Percentiles rank a stretch among this genome's conserved stretches.
Evolutionary conservation across 2,329 filamentous ascomycete genomes (phyloP).

Genomic region (Aspergillus floridensis): DNA sequence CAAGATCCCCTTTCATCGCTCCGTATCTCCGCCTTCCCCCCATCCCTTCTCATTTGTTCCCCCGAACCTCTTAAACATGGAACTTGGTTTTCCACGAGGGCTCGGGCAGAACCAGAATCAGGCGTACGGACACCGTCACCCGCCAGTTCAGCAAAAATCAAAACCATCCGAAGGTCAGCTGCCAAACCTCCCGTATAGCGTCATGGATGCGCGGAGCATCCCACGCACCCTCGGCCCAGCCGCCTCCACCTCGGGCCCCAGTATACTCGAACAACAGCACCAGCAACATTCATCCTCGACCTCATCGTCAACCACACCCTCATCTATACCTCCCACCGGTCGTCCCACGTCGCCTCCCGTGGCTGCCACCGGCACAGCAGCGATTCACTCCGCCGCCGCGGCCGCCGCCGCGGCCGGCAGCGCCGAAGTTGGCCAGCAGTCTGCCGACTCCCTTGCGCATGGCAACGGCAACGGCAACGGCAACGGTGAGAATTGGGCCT

Average conservation of each 20-base stretch:
- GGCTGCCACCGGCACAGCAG: not conserved
- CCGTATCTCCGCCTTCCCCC: not conserved
- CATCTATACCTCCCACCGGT: not conserved
- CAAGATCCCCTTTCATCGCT: no score
- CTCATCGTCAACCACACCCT: not conserved
- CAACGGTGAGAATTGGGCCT: conserved; percentile 61
- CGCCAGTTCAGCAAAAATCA: not conserved
- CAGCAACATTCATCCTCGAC: not conserved
- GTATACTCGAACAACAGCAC: not conserved
- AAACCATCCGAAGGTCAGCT: not conserved
- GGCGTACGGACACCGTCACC: not conserved
- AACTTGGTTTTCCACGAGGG: not conserved
- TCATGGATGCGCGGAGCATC: conserved; percentile 4
- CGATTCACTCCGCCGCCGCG: not conserved
- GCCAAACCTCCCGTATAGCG: not conserved
- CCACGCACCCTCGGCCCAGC: conserved; percentile 2
- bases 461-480: not conserved
- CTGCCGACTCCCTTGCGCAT: not conserved
- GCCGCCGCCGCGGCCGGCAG: not conserved
- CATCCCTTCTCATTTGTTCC: not conserved
- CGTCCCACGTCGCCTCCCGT: not conserved
- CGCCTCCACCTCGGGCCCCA: not conserved
- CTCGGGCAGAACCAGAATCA: not conserved
- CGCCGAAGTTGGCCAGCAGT: not conserved
- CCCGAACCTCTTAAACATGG: not conserved